A percentile compares a stretch with the other conserved stretches of the same genome.
Evolutionary conservation across 31 red algal species (phyloP).

Genomic region (Porphyra umbilicalis): DNA sequence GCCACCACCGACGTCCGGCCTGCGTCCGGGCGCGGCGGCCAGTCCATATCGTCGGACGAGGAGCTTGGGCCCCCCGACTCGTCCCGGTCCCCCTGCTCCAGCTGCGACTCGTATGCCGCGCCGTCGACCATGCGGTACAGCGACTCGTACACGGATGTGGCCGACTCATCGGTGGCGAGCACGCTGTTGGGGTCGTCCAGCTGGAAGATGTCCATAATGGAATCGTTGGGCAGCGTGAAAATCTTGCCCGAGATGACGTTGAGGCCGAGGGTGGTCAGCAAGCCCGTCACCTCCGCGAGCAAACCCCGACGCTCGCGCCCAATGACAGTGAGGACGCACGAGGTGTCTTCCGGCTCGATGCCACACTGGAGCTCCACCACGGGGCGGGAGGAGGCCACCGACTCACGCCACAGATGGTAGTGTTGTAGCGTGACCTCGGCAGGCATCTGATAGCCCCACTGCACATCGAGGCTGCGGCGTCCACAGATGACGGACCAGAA

Average conservation of each 20-base stretch:
- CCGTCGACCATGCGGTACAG: slow-evolving; percentile 47
- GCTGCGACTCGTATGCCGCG: neutral
- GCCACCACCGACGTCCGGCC: neutral
- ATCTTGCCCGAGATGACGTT: slow-evolving; percentile 76
- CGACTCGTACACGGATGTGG: slow-evolving; percentile 51
- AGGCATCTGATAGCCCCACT: slow-evolving; percentile 25
- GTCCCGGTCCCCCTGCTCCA: neutral
- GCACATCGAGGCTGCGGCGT: neutral
- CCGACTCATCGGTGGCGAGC: slow-evolving; percentile 47
- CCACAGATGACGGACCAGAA: neutral
- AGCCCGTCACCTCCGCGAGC: slow-evolving; percentile 83
- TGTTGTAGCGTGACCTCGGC: slow-evolving; percentile 82
- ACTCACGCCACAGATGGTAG: slow-evolving; percentile 78
- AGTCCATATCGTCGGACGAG: neutral
- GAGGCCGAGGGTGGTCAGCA: slow-evolving; percentile 56
- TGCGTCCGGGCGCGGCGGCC: neutral
- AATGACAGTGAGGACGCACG: slow-evolving; percentile 77
- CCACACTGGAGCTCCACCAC: slow-evolving; percentile 79
- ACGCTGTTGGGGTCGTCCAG: slow-evolving; percentile 51
- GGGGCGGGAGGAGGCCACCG: slow-evolving; percentile 57
- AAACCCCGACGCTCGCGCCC: slow-evolving; percentile 69
- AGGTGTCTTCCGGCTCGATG: slow-evolving; percentile 26
- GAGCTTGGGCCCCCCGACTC: neutral
- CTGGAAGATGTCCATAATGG: slow-evolving; percentile 91
- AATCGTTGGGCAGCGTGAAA: slow-evolving; percentile 76